Evolutionary conservation across 805 yeast genomes (phyloP).

Genomic region (Ascoidea asiatica): DNA sequence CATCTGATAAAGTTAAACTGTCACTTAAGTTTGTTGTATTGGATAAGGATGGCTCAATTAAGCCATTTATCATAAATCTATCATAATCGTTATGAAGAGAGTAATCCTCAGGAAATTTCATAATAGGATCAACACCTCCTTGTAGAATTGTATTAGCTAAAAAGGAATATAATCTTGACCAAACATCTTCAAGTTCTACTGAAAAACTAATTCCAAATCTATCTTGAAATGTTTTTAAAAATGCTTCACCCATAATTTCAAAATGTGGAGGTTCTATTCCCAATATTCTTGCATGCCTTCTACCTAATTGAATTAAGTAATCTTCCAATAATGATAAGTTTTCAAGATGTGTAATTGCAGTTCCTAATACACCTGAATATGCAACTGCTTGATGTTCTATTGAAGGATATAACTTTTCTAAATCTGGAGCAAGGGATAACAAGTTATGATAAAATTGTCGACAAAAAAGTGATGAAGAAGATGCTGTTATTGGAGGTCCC

Average conservation of each 20-base stretch:
- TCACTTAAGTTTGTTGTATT: background rate
- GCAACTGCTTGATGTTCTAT: slow-evolving; percentile 50
- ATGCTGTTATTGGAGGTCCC: slow-evolving; percentile 5
- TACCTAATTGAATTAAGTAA: slow-evolving; percentile 37
- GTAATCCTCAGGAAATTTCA: background rate
- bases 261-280: slow-evolving; percentile 44
- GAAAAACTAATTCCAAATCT: slow-evolving; percentile 22
- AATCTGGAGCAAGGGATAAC: slow-evolving; percentile 29
- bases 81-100: background rate
- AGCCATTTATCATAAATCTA: background rate
- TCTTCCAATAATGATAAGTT: slow-evolving; percentile 35
- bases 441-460: slow-evolving; percentile 44
- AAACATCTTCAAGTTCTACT: slow-evolving; percentile 12
- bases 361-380: slow-evolving; percentile 46
- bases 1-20: background rate
- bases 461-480: slow-evolving; percentile 34
- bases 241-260: slow-evolving; percentile 47
- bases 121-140: background rate
- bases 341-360: slow-evolving; percentile 40
- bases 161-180: slow-evolving; percentile 18
- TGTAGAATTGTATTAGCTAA: slow-evolving; percentile 14
- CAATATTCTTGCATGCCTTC: slow-evolving; percentile 40
- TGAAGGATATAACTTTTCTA: slow-evolving; percentile 41
- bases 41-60: background rate
- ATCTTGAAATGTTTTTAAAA: slow-evolving; percentile 43